Percentiles rank a stretch among this genome's conserved stretches.
phyloP scores from a whole-genome alignment of 1,284 basidiomycete species.

The Rhodotorula sp. region DNA sequence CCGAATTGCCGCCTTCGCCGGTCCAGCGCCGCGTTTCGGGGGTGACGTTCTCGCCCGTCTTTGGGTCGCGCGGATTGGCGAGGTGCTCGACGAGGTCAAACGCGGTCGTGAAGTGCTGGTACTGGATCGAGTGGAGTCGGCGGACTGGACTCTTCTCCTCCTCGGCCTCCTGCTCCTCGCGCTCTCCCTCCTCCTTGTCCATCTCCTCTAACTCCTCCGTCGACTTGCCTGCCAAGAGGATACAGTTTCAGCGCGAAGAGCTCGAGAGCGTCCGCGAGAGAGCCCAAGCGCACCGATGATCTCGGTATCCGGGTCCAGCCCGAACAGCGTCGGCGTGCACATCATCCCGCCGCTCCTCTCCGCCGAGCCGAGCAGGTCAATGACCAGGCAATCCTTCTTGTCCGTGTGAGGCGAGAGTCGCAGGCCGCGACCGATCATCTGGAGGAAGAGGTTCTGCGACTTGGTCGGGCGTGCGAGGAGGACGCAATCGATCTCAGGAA shows the following conservation, averaged over 20 bases:
- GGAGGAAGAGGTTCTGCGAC: constrained; percentile 82
- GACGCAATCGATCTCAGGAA: constrained; percentile 71
- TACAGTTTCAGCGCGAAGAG: neutral
- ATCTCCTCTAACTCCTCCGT: neutral
- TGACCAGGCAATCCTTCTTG: constrained; percentile 80
- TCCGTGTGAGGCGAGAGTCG: constrained; percentile 75
- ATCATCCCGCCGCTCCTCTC: constrained; percentile 62
- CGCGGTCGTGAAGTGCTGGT: constrained; percentile 22
- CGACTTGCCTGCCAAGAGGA: neutral
- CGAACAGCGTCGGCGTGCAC: constrained; percentile 80
- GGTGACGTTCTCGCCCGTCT: neutral
- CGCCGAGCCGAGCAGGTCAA: constrained; percentile 85
- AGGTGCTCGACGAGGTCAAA: constrained; percentile 18
- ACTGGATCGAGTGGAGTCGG: constrained; percentile 6
- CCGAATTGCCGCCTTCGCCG: no score
- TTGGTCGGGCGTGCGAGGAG: constrained; percentile 68
- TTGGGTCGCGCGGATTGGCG: neutral
- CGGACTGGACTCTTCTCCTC: neutral
- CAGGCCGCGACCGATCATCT: constrained; percentile 96
- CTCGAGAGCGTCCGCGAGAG: neutral
- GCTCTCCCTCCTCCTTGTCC: neutral
- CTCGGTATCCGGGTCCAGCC: constrained; percentile 69
- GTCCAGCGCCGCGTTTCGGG: no score
- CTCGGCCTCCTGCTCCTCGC: no score
- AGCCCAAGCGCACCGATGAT: constrained; percentile 58